Evolutionary conservation across 495 filamentous ascomycete genomes (phyloP).

Genomic region (Haplographium delicatum): DNA sequence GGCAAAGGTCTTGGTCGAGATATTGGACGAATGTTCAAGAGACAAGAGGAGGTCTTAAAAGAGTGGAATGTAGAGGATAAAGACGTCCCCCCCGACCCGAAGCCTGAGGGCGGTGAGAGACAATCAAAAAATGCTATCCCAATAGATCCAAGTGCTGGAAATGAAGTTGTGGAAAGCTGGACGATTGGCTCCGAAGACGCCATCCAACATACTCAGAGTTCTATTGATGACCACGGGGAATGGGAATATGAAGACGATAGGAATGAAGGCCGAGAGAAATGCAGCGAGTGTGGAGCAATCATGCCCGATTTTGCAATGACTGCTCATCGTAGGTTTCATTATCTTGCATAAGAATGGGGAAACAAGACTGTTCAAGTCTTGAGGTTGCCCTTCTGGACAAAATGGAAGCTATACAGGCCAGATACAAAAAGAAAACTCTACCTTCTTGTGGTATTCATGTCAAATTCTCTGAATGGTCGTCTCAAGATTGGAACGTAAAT

Average conservation of each 20-base stretch:
- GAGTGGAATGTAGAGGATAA: conserved; percentile 55
- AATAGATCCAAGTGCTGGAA: conserved; percentile 25
- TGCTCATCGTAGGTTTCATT: conserved; percentile 71
- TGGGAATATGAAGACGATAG: conserved; percentile 30
- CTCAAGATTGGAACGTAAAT: too few species aligned
- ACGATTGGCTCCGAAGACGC: conserved; percentile 26
- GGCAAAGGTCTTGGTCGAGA: conserved; percentile 45
- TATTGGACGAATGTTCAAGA: conserved; percentile 64
- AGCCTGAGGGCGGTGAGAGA: background rate
- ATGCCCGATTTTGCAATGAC: conserved; percentile 68
- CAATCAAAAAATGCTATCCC: background rate
- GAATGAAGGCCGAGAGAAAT: conserved; percentile 31
- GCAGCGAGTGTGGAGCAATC: conserved; percentile 53
- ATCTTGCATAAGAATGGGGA: conserved; percentile 12
- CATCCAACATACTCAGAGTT: conserved; percentile 22
- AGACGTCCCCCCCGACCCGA: conserved; percentile 28
- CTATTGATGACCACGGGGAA: conserved; percentile 15
- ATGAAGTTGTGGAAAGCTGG: conserved; percentile 16
- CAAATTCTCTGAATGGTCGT: too few species aligned
- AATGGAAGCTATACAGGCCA: too few species aligned
- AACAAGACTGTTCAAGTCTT: too few species aligned
- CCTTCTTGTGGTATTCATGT: too few species aligned
- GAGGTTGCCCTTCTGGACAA: too few species aligned
- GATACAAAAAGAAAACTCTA: too few species aligned
- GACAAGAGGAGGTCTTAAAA: conserved; percentile 58